A percentile compares a stretch with the other conserved stretches of the same genome.
phyloP scores from a whole-genome alignment of 129 eudicot species.

The Artemisia argyi region DNA sequence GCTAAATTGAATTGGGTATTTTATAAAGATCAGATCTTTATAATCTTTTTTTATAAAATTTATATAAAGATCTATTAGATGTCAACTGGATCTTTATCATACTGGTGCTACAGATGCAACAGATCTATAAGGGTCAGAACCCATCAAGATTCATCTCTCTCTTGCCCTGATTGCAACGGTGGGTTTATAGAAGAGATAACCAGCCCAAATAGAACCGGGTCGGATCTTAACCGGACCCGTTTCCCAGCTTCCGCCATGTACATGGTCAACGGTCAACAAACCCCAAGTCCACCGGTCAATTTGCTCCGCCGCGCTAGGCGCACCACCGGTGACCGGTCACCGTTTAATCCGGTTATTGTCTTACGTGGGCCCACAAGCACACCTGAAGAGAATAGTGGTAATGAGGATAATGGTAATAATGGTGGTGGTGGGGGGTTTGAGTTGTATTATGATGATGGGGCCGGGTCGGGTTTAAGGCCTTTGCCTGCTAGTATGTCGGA shows the following conservation, averaged over 20 bases:
- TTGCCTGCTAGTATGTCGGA: constrained; percentile 89
- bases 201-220: constrained; percentile 41
- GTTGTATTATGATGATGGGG: constrained; percentile 87
- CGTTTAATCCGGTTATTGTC: constrained; percentile 53
- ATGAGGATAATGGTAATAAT: constrained; percentile 12
- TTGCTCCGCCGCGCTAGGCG: constrained; percentile 55
- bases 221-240: constrained; percentile 56
- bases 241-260: constrained; percentile 81
- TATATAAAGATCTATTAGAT: constrained; percentile 24
- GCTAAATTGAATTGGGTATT: background rate
- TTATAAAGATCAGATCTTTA: background rate
- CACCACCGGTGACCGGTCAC: constrained; percentile 64
- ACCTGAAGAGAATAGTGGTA: constrained; percentile 22
- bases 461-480: constrained; percentile 88
- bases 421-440: constrained; percentile 58
- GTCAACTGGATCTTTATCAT: constrained; percentile 59
- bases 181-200: constrained; percentile 78
- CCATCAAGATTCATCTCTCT: constrained; percentile 42
- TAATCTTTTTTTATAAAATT: background rate
- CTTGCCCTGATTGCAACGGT: constrained; percentile 82
- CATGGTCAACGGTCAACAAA: constrained; percentile 46
- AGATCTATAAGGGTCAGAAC: constrained; percentile 59
- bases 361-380: constrained; percentile 39
- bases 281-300: constrained; percentile 47
- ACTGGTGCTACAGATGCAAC: constrained; percentile 97